Conservation (phyloP, 148 eudicot species). For the Oxyria digyna region DNA sequence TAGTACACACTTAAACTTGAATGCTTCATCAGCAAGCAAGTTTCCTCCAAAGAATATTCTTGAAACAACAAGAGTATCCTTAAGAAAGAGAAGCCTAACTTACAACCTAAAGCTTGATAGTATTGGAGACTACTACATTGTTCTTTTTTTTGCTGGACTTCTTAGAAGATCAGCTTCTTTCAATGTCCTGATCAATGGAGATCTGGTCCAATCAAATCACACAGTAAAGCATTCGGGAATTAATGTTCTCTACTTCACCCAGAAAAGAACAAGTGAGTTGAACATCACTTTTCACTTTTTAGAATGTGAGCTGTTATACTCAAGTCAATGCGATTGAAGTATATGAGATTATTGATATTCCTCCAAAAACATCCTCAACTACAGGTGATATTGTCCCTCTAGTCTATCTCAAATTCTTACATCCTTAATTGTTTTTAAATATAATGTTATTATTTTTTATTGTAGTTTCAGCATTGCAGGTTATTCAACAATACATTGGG, state of each 20-base stretch:
- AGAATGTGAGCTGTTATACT: conserved; percentile 38
- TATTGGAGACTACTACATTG: conserved; percentile 43
- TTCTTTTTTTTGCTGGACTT: conserved; percentile 70
- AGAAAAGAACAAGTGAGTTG: conserved; percentile 27
- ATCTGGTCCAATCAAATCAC: conserved; percentile 40
- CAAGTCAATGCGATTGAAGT: conserved; percentile 66
- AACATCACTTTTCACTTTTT: conserved; percentile 49
- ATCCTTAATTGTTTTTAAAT: too few relatives aligned
- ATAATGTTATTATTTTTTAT: neutral
- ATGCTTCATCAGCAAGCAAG: conserved; percentile 27
- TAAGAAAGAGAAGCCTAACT: too few relatives aligned
- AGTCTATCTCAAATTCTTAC: neutral
- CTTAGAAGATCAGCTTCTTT: conserved; percentile 44
- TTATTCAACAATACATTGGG: conserved; percentile 56
- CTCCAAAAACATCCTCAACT: conserved; percentile 61
- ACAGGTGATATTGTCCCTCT: conserved; percentile 35
- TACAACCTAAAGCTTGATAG: conserved; percentile 40
- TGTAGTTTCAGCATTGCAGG: conserved; percentile 73
- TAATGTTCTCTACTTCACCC: conserved; percentile 22
- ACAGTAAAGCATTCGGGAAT: conserved; percentile 28
- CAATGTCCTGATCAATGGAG: conserved; percentile 50
- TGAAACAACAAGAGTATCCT: conserved; percentile 58
- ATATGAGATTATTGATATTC: conserved; percentile 51
- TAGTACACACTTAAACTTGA: too few relatives aligned
- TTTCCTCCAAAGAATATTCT: conserved; percentile 44